phyloP scores from a whole-genome alignment of 805 yeast genomes.

The Kurtzmaniella cleridarum region DNA sequence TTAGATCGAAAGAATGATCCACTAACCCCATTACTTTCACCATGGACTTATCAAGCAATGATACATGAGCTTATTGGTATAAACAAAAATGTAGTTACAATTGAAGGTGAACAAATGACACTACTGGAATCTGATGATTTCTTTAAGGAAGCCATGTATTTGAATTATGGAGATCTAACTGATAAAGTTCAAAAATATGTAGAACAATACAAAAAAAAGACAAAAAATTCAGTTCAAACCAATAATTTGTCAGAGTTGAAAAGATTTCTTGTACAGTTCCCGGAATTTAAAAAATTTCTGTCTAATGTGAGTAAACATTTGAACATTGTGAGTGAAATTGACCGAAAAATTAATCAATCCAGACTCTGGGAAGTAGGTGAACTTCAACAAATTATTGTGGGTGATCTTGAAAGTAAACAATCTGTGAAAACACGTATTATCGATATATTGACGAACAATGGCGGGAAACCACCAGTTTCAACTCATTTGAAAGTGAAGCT shows the following conservation, averaged over 20 bases:
- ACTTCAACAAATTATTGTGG: slow-evolving; percentile 78
- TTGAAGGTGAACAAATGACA: slow-evolving; percentile 46
- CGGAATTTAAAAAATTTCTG: slow-evolving; percentile 85
- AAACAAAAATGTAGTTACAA: slow-evolving; percentile 69
- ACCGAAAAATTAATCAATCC: slow-evolving; percentile 57
- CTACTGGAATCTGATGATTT: slow-evolving; percentile 68
- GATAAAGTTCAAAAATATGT: slow-evolving; percentile 83
- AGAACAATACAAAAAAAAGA: slow-evolving; percentile 70
- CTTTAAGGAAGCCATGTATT: slow-evolving; percentile 72
- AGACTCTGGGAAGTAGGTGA: slow-evolving; percentile 84
- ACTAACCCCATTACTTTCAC: slow-evolving; percentile 82
- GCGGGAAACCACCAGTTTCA: slow-evolving; percentile 23
- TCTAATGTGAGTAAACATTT: slow-evolving; percentile 90
- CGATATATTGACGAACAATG: slow-evolving; percentile 38
- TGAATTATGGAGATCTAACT: slow-evolving; percentile 93
- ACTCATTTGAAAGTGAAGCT: slow-evolving; percentile 63
- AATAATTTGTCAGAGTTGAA: slow-evolving; percentile 82
- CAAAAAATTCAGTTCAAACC: slow-evolving; percentile 65
- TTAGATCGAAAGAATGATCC: slow-evolving; percentile 89
- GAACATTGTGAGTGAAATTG: slow-evolving; percentile 82
- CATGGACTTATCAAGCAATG: slow-evolving; percentile 99
- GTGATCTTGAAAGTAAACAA: slow-evolving; percentile 37
- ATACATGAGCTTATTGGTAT: slow-evolving; percentile 89
- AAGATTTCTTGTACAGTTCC: slow-evolving; percentile 83
- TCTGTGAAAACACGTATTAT: slow-evolving; percentile 48